A percentile compares a stretch with the other conserved stretches of the same genome.
Evolutionary conservation across 2,329 filamentous ascomycete genomes (phyloP).

Genomic region (Aureobasidium sp.): DNA sequence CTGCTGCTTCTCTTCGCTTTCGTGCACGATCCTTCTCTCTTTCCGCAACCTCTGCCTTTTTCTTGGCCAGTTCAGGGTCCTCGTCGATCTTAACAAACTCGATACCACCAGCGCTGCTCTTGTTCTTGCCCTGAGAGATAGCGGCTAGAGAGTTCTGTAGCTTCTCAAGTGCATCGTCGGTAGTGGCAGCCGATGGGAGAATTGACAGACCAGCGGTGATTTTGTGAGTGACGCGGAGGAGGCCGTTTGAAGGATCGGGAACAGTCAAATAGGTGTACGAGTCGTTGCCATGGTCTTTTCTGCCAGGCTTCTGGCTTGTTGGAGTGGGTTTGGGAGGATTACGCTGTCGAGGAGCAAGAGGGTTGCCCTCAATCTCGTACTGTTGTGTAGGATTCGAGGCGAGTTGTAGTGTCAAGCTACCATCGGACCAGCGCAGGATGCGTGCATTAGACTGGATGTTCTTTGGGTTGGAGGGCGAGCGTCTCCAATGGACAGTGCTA

Average conservation of each 20-base stretch:
- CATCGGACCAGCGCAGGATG: slow-evolving; percentile 72
- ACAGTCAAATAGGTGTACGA: slow-evolving; percentile 70
- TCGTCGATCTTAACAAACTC: slow-evolving; percentile 64
- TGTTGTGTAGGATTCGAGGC: slow-evolving; percentile 61
- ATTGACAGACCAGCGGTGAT: slow-evolving; percentile 66
- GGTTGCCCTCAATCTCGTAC: slow-evolving; percentile 66
- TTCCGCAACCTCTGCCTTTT: slow-evolving; percentile 65
- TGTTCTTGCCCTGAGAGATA: slow-evolving; percentile 50
- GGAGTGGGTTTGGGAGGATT: slow-evolving; percentile 45
- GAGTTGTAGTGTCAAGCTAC: slow-evolving; percentile 67
- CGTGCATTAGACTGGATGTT: slow-evolving; percentile 68
- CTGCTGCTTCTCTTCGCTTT: slow-evolving; percentile 60
- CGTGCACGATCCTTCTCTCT: slow-evolving; percentile 64
- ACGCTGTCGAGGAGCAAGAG: slow-evolving; percentile 54
- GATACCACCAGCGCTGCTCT: slow-evolving; percentile 46
- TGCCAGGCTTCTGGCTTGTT: slow-evolving; percentile 29
- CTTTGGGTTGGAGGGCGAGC: slow-evolving; percentile 57
- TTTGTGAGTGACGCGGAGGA: slow-evolving; percentile 68
- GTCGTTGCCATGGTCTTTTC: slow-evolving; percentile 61
- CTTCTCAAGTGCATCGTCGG: slow-evolving; percentile 64
- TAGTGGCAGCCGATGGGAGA: slow-evolving; percentile 57
- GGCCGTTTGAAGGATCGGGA: slow-evolving; percentile 59
- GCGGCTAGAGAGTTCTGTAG: slow-evolving; percentile 62
- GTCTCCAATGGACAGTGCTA: slow-evolving; percentile 63
- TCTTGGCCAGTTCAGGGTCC: slow-evolving; percentile 70